Conservation (phyloP, 2,329 filamentous ascomycete species). For the Alternaria conjuncta region DNA sequence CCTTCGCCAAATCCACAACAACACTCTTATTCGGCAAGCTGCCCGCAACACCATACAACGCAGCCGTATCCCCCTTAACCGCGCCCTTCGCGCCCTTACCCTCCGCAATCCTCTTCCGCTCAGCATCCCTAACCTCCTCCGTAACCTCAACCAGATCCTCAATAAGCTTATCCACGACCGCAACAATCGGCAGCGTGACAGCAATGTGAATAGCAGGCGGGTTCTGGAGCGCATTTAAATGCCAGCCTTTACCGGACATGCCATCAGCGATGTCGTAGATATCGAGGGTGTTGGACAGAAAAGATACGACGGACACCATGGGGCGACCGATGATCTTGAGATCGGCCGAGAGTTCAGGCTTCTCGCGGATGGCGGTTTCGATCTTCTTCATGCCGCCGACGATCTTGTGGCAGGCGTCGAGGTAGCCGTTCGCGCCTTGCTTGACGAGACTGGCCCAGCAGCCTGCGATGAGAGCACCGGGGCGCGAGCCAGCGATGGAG, state of each 20-base stretch:
- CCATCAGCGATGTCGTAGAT: constrained; percentile 94
- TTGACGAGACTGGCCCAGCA: constrained; percentile 94
- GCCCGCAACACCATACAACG: constrained; percentile 92
- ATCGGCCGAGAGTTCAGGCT: constrained; percentile 72
- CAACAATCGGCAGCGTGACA: constrained; percentile 84
- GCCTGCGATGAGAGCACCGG: constrained; percentile 91
- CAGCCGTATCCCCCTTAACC: constrained; percentile 77
- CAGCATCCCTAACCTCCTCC: constrained; percentile 79
- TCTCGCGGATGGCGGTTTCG: constrained; percentile 71
- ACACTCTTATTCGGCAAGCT: constrained; percentile 95
- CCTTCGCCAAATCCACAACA: constrained; percentile 85
- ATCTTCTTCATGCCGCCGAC: constrained; percentile 87
- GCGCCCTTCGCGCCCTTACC: constrained; percentile 67
- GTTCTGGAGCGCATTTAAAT: constrained; percentile 90
- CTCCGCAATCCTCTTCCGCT: constrained; percentile 72
- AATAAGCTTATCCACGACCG: constrained; percentile 80
- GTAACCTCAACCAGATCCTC: constrained; percentile 68
- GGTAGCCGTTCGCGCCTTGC: constrained; percentile 85
- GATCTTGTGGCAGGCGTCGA: constrained; percentile 85
- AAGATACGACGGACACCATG: constrained; percentile 88
- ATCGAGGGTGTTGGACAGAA: constrained; percentile 81
- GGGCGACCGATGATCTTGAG: constrained; percentile 83
- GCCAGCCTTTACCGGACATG: constrained; percentile 87
- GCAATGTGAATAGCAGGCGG: constrained; percentile 94
- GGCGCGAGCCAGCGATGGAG: constrained; percentile 86